Percentiles rank a stretch among this genome's conserved stretches.
Evolutionary conservation across 345 rosid species (phyloP).

Genomic region (Acer negundo): DNA sequence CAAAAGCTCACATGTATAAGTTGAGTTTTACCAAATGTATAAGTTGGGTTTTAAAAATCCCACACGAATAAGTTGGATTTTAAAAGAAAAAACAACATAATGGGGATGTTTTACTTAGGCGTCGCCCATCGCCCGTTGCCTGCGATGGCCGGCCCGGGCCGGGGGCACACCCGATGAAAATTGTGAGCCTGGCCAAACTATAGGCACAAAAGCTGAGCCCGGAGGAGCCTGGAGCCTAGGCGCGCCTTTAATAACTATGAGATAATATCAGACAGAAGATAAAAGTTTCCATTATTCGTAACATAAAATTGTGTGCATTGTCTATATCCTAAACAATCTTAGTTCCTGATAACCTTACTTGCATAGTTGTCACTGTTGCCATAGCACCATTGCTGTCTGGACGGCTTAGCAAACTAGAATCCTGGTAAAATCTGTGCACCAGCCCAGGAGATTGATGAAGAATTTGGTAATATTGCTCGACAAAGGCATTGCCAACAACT

Average conservation of each 20-base stretch:
- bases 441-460: slow-evolving; percentile 61
- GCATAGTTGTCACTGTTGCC: slow-evolving; percentile 60
- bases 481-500: slow-evolving; percentile 71
- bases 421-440: slow-evolving; percentile 71
- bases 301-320: not conserved
- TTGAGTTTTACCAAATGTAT: too few relatives aligned
- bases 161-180: too few relatives aligned
- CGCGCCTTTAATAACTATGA: not conserved
- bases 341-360: slow-evolving; percentile 38
- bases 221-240: too few relatives aligned
- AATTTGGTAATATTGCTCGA: slow-evolving; percentile 66
- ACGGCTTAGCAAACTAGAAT: slow-evolving; percentile 62
- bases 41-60: too few relatives aligned
- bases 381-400: slow-evolving; percentile 53
- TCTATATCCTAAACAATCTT: not conserved
- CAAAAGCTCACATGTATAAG: too few relatives aligned
- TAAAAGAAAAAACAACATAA: too few relatives aligned
- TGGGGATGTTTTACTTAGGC: too few relatives aligned
- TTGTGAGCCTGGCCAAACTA: too few relatives aligned
- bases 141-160: too few relatives aligned
- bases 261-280: not conserved
- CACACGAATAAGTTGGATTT: too few relatives aligned
- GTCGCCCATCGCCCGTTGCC: too few relatives aligned
- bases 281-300: not conserved
- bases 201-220: too few relatives aligned